A percentile compares a stretch with the other conserved stretches of the same genome.
Evolutionary conservation across 768 basidiomycete genomes (phyloP).

Genomic region (Lentinula sp.): DNA sequence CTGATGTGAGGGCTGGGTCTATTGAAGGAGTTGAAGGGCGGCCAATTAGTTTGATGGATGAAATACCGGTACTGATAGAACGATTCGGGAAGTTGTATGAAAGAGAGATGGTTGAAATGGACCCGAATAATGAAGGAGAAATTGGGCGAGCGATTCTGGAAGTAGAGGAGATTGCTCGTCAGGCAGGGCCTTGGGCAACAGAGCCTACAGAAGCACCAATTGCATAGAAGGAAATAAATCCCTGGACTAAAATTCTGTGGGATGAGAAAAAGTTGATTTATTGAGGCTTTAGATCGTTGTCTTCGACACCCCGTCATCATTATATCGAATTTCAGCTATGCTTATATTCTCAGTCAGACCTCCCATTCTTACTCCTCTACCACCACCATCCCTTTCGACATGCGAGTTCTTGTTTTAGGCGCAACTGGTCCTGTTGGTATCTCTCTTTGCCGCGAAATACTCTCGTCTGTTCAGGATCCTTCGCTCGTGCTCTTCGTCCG

Average conservation of each 20-base stretch:
- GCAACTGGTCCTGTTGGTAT: constrained; percentile 60
- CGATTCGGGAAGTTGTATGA: constrained; percentile 43
- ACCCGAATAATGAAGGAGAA: constrained; percentile 35
- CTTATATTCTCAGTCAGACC: background rate
- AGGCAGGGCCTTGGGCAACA: constrained; percentile 34
- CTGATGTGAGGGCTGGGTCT: constrained; percentile 73
- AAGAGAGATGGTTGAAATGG: constrained; percentile 41
- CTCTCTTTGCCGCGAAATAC: constrained; percentile 48
- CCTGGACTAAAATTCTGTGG: background rate
- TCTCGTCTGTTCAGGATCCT: constrained; percentile 30
- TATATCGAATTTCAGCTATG: background rate
- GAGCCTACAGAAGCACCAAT: background rate
- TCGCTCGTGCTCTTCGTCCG: constrained; percentile 58
- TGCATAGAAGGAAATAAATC: background rate
- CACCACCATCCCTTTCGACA: constrained; percentile 12
- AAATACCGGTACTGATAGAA: constrained; percentile 44
- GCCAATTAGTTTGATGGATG: constrained; percentile 35
- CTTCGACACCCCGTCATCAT: background rate
- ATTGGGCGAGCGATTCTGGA: constrained; percentile 39
- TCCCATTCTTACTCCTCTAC: background rate
- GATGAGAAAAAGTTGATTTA: background rate
- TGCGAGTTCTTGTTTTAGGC: constrained; percentile 64
- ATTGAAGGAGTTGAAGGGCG: constrained; percentile 42
- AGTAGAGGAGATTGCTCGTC: constrained; percentile 38
- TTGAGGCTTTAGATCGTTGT: background rate